phyloP scores from a whole-genome alignment of 2,329 filamentous ascomycete species.

The Thelonectria discophora region DNA sequence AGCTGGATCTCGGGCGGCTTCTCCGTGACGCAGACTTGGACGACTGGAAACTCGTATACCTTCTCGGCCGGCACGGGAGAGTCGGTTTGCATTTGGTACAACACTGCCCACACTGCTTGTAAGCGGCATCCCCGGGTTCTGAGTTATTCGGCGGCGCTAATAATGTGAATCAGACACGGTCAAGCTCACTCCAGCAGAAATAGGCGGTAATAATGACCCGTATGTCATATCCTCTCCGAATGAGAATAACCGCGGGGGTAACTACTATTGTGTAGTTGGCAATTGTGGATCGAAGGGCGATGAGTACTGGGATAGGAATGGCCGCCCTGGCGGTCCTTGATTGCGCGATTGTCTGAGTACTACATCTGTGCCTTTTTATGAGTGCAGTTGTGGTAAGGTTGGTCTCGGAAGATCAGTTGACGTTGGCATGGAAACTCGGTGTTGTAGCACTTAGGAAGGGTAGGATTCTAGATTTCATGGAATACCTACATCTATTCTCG shows the following conservation, averaged over 20 bases:
- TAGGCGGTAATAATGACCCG: too few relatives aligned
- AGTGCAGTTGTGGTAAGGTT: too few relatives aligned
- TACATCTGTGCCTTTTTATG: too few relatives aligned
- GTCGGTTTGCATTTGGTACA: slow-evolving; percentile 16
- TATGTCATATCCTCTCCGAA: slow-evolving; percentile 16
- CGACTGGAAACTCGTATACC: slow-evolving; percentile 7
- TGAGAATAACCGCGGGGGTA: slow-evolving; percentile 7
- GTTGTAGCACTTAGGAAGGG: too few relatives aligned
- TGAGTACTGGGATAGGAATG: slow-evolving; percentile 14
- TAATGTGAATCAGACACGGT: background rate
- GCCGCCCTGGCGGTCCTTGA: slow-evolving; percentile 16
- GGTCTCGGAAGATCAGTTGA: too few relatives aligned
- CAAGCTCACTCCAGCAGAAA: too few relatives aligned
- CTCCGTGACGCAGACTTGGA: slow-evolving; percentile 4
- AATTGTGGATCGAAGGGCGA: slow-evolving; percentile 14
- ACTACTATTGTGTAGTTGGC: slow-evolving; percentile 18
- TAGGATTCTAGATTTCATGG: too few relatives aligned
- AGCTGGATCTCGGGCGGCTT: slow-evolving; percentile 14
- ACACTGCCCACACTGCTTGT: slow-evolving; percentile 18
- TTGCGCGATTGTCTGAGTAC: too few relatives aligned
- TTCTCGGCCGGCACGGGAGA: slow-evolving; percentile 7
- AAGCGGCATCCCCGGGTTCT: background rate
- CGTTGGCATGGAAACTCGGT: too few relatives aligned
- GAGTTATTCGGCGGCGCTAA: background rate
- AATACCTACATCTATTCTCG: too few relatives aligned